Evolutionary conservation across 176 grass and related monocot species (phyloP).

Genomic region (Melocanna baccifera): DNA sequence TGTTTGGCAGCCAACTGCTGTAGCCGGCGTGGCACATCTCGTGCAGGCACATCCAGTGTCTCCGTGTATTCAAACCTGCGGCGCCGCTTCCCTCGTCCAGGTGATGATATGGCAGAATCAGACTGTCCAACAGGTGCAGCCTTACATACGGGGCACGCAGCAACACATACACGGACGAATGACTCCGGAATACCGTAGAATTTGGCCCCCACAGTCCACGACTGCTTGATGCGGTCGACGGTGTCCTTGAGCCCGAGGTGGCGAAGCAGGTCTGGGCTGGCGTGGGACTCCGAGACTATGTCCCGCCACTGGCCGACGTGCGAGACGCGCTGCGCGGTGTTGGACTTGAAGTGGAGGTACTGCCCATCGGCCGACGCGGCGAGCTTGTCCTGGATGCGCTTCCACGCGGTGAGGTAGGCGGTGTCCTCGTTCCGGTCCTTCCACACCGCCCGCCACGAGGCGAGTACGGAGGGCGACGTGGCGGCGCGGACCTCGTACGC

Average conservation of each 20-base stretch:
- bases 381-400: conserved; percentile 98
- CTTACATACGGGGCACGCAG: conserved; percentile 73
- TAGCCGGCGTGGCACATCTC: conserved; percentile 72
- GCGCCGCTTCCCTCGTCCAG: conserved; percentile 59
- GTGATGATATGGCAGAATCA: conserved; percentile 41
- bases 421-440: conserved; percentile 99
- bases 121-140: conserved; percentile 51
- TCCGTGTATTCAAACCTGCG: conserved; percentile 97
- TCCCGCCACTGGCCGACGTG: conserved; percentile 86
- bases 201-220: conserved; percentile 92
- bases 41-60: conserved; percentile 80
- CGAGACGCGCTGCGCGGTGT: conserved; percentile 70
- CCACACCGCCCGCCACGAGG: conserved; percentile 92
- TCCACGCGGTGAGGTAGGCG: conserved; percentile 98
- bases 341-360: conserved; percentile 89
- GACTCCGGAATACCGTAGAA: conserved; percentile 97
- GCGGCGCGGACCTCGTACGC: conserved; percentile 79
- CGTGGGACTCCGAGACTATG: conserved; percentile 71
- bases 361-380: conserved; percentile 47
- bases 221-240: conserved; percentile 90
- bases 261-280: conserved; percentile 78
- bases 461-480: conserved; percentile 69
- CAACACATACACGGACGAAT: conserved; percentile 78
- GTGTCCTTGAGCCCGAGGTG: conserved; percentile 96
- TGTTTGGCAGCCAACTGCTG: conserved; percentile 95